These are phyloP conservation scores for Podospora didyma DNA, from an alignment of 495 filamentous ascomycete species.

Conservation along the genomic window DNA sequence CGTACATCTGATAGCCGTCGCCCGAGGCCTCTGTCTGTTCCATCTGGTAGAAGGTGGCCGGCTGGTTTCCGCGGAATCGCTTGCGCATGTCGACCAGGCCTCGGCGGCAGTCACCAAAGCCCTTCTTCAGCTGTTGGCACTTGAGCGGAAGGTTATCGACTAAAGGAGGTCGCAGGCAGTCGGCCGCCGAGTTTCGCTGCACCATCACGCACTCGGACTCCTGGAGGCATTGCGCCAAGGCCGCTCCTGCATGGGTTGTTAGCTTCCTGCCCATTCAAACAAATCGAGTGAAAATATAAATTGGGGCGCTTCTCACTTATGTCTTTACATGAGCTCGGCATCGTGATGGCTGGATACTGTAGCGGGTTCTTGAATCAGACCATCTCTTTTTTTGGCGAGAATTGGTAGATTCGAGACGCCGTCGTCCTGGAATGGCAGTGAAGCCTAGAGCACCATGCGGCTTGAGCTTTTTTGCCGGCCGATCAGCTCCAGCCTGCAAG, in stretches of 20 bases:
- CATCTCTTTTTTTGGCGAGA: background rate
- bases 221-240: conserved; percentile 89
- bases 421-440: background rate
- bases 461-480: background rate
- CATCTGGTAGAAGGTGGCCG: conserved; percentile 58
- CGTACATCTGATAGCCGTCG: conserved; percentile 69
- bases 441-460: background rate
- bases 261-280: background rate
- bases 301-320: conserved; percentile 60
- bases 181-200: conserved; percentile 75
- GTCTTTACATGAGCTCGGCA: conserved; percentile 96
- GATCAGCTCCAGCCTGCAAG: background rate
- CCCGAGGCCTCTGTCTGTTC: conserved; percentile 55
- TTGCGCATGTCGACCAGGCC: conserved; percentile 99
- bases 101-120: conserved; percentile 90
- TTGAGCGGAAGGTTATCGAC: conserved; percentile 71
- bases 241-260: conserved; percentile 59
- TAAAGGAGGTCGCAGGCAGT: conserved; percentile 81
- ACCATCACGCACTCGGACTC: conserved; percentile 94
- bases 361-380: background rate
- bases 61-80: conserved; percentile 93
- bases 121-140: conserved; percentile 90
- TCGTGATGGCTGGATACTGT: conserved; percentile 38
- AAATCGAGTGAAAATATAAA: background rate
- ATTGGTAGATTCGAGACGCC: background rate